Conservation (phyloP, 2,329 filamentous ascomycete genomes). For the Scedosporium apiospermum region DNA sequence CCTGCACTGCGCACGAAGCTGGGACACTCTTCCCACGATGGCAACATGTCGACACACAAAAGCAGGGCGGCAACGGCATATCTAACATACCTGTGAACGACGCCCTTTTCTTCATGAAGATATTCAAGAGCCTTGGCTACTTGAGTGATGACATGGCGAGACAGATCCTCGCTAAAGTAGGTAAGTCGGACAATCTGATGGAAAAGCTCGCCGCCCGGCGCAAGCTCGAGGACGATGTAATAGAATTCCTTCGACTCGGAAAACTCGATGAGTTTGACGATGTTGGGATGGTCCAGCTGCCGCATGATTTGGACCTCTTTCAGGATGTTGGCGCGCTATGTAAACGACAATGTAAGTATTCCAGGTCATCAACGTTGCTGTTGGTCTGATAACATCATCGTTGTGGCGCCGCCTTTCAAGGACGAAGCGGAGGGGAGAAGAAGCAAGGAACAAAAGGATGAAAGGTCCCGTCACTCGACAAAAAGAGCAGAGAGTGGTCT, state of each 20-base stretch:
- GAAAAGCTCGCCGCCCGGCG: conserved; percentile 91
- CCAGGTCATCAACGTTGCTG: neutral
- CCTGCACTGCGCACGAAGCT: no score
- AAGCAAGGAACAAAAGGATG: neutral
- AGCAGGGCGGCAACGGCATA: neutral
- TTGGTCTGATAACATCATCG: neutral
- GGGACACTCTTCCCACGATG: no score
- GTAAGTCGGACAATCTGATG: conserved; percentile 97
- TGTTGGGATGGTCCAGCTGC: conserved; percentile 90
- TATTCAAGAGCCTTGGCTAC: conserved; percentile 91
- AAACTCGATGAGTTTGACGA: conserved; percentile 88
- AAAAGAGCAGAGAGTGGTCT: conserved; percentile 17
- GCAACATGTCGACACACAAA: no score
- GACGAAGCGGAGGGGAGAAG: neutral
- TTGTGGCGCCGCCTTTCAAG: neutral
- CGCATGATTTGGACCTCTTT: conserved; percentile 99
- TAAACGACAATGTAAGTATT: neutral
- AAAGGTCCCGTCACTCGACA: conserved; percentile 9
- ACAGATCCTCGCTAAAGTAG: conserved; percentile 95
- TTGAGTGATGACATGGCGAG: conserved; percentile 86
- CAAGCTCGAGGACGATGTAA: conserved; percentile 92
- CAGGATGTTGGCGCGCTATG: conserved; percentile 89
- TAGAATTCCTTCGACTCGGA: conserved; percentile 92
- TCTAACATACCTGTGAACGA: conserved; percentile 79
- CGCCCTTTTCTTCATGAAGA: conserved; percentile 85